Evolutionary conservation across 1,139 yeast species (phyloP).

Genomic region (Saccharomyces hybrid): DNA sequence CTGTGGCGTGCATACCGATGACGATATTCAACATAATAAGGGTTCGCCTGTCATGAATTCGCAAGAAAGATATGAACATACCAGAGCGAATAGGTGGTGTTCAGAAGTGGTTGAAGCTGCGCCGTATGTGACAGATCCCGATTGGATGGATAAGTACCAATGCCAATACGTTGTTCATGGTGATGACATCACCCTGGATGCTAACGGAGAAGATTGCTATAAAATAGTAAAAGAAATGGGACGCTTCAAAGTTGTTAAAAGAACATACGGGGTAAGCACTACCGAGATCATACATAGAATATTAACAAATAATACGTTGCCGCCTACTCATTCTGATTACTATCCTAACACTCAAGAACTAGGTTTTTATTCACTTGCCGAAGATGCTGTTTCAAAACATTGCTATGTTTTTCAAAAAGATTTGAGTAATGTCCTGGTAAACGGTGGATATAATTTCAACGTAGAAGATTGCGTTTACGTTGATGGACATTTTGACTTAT

Average conservation of each 20-base stretch:
- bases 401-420: constrained; percentile 46
- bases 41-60: constrained; percentile 76
- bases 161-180: constrained; percentile 95
- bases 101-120: constrained; percentile 67
- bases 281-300: constrained; percentile 94
- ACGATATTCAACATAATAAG: no score
- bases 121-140: constrained; percentile 89
- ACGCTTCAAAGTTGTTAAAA: constrained; percentile 78
- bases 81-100: constrained; percentile 87
- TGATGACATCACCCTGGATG: constrained; percentile 94
- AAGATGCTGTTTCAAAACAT: constrained; percentile 53
- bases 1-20: constrained; percentile 51
- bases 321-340: constrained; percentile 10
- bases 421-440: constrained; percentile 21
- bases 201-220: constrained; percentile 90
- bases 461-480: constrained; percentile 43
- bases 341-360: constrained; percentile 35
- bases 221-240: constrained; percentile 76
- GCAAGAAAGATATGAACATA: constrained; percentile 73
- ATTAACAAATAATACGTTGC: constrained; percentile 40
- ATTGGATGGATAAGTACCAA: constrained; percentile 61
- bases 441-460: constrained; percentile 26
- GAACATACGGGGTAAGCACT: constrained; percentile 91
- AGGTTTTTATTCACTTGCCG: constrained; percentile 54
- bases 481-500: constrained; percentile 50